Base-by-base conservation (phyloP, 306 rosid genomes). In the Lagenaria siceraria region DNA sequence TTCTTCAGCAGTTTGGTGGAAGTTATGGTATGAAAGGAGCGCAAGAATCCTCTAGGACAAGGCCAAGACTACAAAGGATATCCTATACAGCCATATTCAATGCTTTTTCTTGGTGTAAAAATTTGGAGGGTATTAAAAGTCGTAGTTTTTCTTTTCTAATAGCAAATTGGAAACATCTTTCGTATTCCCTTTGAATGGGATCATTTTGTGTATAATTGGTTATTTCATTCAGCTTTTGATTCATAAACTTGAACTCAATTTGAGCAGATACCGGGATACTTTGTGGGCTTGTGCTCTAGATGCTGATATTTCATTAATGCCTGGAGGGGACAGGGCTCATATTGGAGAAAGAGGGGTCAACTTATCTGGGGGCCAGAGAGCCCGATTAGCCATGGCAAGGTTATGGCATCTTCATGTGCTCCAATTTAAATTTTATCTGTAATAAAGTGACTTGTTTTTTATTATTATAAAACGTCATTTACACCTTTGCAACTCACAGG, bases 311-410 rank as follows among this genome's bases (percentile, higher is more conserved):
- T 89, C 96, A 66, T 75, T 85, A 79, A 94, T 94, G 97, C 83
- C 84, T 79, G 95, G 98, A 81, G 96, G 95, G 63, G 98, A 94
- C 93, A 89, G 87, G 96, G 89, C 97, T 80, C 87, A 84, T 85
- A 86, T 89, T 78, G 98, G 96, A 81, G 98, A 94, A 81, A 94
- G 88, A 79, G 97, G 98, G 81, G 66, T 83, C 78, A 94, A 92
- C 78, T 84, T 94, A 84, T 94, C 98, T 5, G 98, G 98, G 77
- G 98, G 98, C 79, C 98, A 94, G 78, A 89, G 95, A 85, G 92
- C 96, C 69, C 97, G 98, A 79, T 89, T 94, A 82, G 96, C 98
- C 85, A 84, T 94, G 88, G 98, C 98, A 62, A 90, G 98, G 98
- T 91, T 77, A 77, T 61, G 46, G 36, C 78, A 61, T 82, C 59